Evolutionary conservation across 2,329 filamentous ascomycete genomes (phyloP), one percentile per base, ranked within the genome.

Genomic region (Dendrostoma leiphaemia): DNA sequence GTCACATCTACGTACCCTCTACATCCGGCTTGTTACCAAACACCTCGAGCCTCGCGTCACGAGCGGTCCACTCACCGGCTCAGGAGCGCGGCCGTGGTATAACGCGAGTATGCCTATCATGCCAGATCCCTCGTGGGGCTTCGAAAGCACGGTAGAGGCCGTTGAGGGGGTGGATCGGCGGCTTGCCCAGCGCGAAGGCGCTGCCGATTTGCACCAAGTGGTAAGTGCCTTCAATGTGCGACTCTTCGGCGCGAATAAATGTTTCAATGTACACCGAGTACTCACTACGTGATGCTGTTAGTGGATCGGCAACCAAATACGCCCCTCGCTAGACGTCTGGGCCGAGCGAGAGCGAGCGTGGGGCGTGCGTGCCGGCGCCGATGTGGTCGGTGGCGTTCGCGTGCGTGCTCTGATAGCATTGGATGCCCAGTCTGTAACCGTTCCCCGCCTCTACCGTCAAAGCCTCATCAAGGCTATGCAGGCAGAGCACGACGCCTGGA

Each of bases 31-130:
- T 13, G 13, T 15, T 26, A 24, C 32, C n/a, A 35, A 6, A 6
- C 23, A 37, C 41, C 31, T 45, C 17, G 50, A 52, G 13, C 43
- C 50, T 24, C 50, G 43, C 32, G 32, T 52, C 3, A 52, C 24
- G 50, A 31, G 26, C 5, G 50, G 50, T 6, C 43, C 50, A 4
- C 35, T 52, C 8, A 31, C 9, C 2, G 37, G 32, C 41, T 19
- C 41, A 17, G 34, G 26, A 4, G 19, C 50, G 9, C 13, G 12
- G 7, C 24, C 50, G 17, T 52, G 50, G 50, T 52, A 52, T 19
- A 52, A 47, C 41, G 43, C 50, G 6, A 52, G 41, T n/a, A 17
- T 47, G 5, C 44, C 44, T 23, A 24, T 47, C 17, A 9, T 47
- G 17, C 44, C 44, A 24, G 29, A 26, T 9, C 19, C 32, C n/a